A percentile compares a stretch with the other conserved stretches of the same genome.
These are phyloP conservation scores for Colletotrichum filicis DNA, from an alignment of 2,329 filamentous ascomycete genomes.

Conservation along the genomic window DNA sequence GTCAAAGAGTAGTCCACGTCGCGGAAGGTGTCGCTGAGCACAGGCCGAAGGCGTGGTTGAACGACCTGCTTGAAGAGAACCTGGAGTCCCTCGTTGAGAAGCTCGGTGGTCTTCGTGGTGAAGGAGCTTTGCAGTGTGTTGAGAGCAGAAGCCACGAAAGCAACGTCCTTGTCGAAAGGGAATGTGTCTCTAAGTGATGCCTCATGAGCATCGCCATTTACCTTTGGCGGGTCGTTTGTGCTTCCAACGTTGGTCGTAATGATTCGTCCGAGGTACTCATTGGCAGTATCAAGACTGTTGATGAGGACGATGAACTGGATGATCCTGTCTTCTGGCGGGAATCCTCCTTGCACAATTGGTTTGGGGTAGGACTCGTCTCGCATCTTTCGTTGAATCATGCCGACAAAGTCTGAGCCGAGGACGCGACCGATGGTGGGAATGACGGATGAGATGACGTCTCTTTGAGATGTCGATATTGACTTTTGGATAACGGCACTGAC, in stretches of 20 bases:
- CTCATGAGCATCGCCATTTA: conserved; percentile 48
- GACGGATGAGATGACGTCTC: conserved; percentile 80
- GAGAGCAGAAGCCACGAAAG: conserved; percentile 75
- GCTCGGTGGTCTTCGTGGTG: conserved; percentile 79
- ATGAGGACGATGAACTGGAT: conserved; percentile 91
- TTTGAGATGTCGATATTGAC: conserved; percentile 86
- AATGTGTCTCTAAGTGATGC: conserved; percentile 73
- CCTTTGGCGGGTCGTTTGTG: conserved; percentile 46
- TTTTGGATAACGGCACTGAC: conserved; percentile 92
- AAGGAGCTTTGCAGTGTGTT: conserved; percentile 78
- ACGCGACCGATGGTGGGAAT: conserved; percentile 83
- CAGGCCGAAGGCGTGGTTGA: conserved; percentile 83
- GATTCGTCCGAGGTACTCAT: conserved; percentile 91
- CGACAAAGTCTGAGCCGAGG: conserved; percentile 89
- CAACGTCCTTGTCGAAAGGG: conserved; percentile 81
- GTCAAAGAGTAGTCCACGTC: conserved; percentile 86
- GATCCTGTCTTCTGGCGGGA: conserved; percentile 89
- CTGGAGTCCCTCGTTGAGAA: conserved; percentile 84
- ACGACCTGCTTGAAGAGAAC: conserved; percentile 91
- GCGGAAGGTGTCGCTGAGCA: conserved; percentile 89
- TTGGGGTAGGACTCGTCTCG: conserved; percentile 93
- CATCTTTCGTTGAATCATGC: conserved; percentile 98
- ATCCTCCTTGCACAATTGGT: conserved; percentile 78
- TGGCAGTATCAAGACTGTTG: conserved; percentile 93
- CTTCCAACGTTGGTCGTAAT: conserved; percentile 73